Conservation (phyloP, 176 grass and related monocot genomes). For the Cocos nucifera region DNA sequence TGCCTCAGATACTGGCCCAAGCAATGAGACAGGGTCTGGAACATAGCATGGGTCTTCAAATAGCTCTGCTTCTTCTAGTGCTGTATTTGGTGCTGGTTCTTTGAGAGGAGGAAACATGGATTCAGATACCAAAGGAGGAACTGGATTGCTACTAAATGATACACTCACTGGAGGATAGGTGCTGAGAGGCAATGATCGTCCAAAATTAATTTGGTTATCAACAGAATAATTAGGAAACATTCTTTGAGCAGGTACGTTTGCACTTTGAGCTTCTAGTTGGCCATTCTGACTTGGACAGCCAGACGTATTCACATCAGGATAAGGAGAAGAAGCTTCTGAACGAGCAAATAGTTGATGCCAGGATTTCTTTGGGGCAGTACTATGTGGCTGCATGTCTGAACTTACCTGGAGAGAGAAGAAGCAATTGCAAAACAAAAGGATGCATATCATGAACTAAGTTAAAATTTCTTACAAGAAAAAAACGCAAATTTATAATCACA, state of each 20-base stretch:
- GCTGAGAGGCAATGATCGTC: constrained; percentile 30
- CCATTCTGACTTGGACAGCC: constrained; percentile 26
- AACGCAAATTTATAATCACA: neutral
- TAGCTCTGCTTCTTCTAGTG: constrained; percentile 48
- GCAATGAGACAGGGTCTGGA: constrained; percentile 60
- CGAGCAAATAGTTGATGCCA: constrained; percentile 81
- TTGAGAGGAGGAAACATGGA: constrained; percentile 30
- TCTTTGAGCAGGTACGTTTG: constrained; percentile 20
- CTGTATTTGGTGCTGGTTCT: constrained; percentile 26
- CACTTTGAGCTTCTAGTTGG: constrained; percentile 28
- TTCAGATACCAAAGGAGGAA: constrained; percentile 40
- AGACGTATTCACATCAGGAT: constrained; percentile 35
- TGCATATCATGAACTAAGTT: constrained; percentile 12
- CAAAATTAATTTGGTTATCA: constrained; percentile 30
- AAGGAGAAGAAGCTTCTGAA: constrained; percentile 50
- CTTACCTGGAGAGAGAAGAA: constrained; percentile 42
- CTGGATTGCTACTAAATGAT: constrained; percentile 10
- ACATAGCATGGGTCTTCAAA: constrained; percentile 92
- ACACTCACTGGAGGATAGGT: constrained; percentile 32
- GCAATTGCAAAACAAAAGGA: constrained; percentile 14
- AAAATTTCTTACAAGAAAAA: constrained; percentile 8
- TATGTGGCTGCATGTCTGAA: constrained; percentile 48
- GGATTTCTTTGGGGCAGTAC: constrained; percentile 50
- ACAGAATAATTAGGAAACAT: constrained; percentile 36
- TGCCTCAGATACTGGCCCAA: constrained; percentile 76